Base-by-base conservation (phyloP, 2,329 filamentous ascomycete species). In the Lecanicillium sp. region DNA sequence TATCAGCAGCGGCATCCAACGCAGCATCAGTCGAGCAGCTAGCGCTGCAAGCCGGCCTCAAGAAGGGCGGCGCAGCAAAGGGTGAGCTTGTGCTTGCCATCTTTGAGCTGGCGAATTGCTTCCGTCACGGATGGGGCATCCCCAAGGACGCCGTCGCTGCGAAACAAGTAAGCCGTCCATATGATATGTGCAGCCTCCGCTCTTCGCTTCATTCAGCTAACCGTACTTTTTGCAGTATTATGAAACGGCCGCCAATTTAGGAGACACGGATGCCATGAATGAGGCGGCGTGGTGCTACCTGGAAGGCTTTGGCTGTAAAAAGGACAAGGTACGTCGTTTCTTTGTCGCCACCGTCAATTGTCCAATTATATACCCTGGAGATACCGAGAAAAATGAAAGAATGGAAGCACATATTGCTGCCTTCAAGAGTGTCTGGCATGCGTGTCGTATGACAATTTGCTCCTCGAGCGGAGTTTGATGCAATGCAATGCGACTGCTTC, bases 201-300 rank as follows among this genome's bases (percentile, higher is more conserved):
- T 19, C 22, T 19, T 38, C n/a, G 17, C 33, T 17, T 19, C n/a
- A n/a, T 13, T 33, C 31, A 33, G 17, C 31, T 33, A 13, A 33
- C 29, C 5, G n/a, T 11, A 25, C 22, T 25, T 25, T 31, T 17
- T 30, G 9, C 71, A 94, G 73, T 98, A 97, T 62, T 98, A 97
- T 62, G 90, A 97, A 65, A 96, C 90, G 9, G 92, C 92, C 19
- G 92, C 92, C 44, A 97, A 98, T 59, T 67, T 98, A 49, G 92
- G 92, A 44, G 92, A 98, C 61, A 87, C 50, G 80, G 92, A 98
- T 66, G 92, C 89, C 42, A 95, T 97, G 89, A 95, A 96, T 57
- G 90, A 97, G 62, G 83, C 83, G 39, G 92, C 81, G 27, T 94
- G 88, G 87, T 98, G 92, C 68, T 97, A 92, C 71, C 63, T 94